Evolutionary conservation across 441 rosid genomes (phyloP).

Genomic region (Omphalea diandra): DNA sequence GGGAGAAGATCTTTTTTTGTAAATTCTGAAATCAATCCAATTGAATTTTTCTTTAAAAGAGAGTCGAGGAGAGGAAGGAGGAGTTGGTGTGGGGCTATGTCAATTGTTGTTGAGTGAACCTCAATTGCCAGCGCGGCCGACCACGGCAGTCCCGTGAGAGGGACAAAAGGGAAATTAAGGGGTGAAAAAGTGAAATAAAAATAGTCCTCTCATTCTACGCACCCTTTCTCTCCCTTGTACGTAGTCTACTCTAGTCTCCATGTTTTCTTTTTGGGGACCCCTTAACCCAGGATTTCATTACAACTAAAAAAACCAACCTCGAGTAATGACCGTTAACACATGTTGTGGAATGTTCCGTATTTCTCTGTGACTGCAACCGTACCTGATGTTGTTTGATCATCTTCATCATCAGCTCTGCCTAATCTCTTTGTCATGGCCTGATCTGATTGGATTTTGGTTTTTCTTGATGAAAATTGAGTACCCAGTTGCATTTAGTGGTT

Average conservation of each 20-base stretch:
- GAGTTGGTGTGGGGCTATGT: conserved; percentile 22
- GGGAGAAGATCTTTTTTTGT: conserved; percentile 1
- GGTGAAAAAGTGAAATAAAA: neutral
- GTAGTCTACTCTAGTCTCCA: conserved; percentile 21
- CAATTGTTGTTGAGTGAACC: conserved; percentile 37
- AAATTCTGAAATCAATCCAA: conserved; percentile 31
- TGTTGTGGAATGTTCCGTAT: conserved; percentile 27
- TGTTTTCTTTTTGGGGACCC: conserved; percentile 38
- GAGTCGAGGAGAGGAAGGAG: conserved; percentile 15
- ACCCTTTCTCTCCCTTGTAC: conserved; percentile 19
- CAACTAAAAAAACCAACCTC: conserved; percentile 17
- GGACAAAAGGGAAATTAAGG: conserved; percentile 42
- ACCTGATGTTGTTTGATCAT: conserved; percentile 39
- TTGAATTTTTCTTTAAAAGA: conserved; percentile 28
- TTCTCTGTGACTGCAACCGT: conserved; percentile 33
- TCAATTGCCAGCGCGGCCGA: conserved; percentile 53
- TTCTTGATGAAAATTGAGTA: conserved; percentile 27
- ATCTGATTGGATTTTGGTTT: conserved; percentile 38
- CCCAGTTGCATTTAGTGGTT: conserved; percentile 32
- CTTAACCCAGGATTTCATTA: conserved; percentile 16
- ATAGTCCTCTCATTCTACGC: conserved; percentile 32
- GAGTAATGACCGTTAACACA: conserved; percentile 40
- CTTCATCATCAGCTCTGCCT: conserved; percentile 1
- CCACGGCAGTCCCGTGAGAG: conserved; percentile 68
- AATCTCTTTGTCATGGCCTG: conserved; percentile 29